These are phyloP conservation scores for Xylariaceae sp. DNA, from an alignment of 2,329 filamentous ascomycete species.

Conservation along the genomic window DNA sequence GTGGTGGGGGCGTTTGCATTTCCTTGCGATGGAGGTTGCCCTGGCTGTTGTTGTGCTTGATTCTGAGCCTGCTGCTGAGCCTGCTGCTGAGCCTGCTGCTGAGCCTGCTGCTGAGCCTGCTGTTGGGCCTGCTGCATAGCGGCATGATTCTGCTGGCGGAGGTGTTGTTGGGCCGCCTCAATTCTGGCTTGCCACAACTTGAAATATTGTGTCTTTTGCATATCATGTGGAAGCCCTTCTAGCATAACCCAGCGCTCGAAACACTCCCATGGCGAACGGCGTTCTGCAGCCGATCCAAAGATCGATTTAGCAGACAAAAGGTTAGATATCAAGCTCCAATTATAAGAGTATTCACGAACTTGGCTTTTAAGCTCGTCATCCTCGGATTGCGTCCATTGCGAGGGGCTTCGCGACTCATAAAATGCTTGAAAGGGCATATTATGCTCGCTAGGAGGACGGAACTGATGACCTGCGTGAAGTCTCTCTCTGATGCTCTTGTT, in stretches of 20 bases:
- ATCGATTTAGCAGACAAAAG: slow-evolving; percentile 71
- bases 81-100: slow-evolving; percentile 33
- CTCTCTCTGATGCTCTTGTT: slow-evolving; percentile 88
- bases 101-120: slow-evolving; percentile 29
- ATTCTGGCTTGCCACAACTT: slow-evolving; percentile 65
- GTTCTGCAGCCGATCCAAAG: slow-evolving; percentile 81
- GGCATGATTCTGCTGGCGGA: slow-evolving; percentile 52
- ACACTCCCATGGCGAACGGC: slow-evolving; percentile 95
- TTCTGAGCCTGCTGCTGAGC: slow-evolving; percentile 30
- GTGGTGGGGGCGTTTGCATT: slow-evolving; percentile 41
- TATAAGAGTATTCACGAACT: slow-evolving; percentile 92
- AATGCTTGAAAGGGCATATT: slow-evolving; percentile 87
- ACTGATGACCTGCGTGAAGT: slow-evolving; percentile 86
- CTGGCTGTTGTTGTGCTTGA: slow-evolving; percentile 30
- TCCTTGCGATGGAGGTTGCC: slow-evolving; percentile 35
- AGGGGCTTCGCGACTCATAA: slow-evolving; percentile 82
- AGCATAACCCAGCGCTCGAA: slow-evolving; percentile 95
- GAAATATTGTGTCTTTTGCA: slow-evolving; percentile 95
- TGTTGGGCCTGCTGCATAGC: slow-evolving; percentile 37
- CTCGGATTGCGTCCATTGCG: slow-evolving; percentile 87
- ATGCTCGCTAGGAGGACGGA: slow-evolving; percentile 87
- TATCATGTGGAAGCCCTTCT: slow-evolving; percentile 86
- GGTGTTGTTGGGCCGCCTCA: slow-evolving; percentile 55
- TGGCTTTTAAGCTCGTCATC: slow-evolving; percentile 84
- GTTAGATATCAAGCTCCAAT: slow-evolving; percentile 91